A percentile compares a stretch with the other conserved stretches of the same genome.
Evolutionary conservation across 2,329 filamentous ascomycete genomes (phyloP).

Genomic region (Didymella sp.): DNA sequence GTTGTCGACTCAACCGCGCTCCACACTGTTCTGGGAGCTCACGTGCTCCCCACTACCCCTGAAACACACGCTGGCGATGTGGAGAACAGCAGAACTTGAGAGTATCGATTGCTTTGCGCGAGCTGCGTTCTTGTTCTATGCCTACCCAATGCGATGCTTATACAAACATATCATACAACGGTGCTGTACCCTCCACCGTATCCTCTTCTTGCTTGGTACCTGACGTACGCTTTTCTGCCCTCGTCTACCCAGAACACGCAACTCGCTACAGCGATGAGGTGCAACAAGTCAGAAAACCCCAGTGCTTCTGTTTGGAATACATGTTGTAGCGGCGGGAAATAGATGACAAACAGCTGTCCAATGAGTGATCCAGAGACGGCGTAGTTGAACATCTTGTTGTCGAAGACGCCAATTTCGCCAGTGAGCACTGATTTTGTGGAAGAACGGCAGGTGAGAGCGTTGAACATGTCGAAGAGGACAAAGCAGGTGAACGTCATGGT

Average conservation of each 20-base stretch:
- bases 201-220: slow-evolving; percentile 54
- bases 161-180: slow-evolving; percentile 42
- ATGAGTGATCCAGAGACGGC: slow-evolving; percentile 84
- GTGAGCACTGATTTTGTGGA: slow-evolving; percentile 87
- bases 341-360: slow-evolving; percentile 90
- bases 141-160: slow-evolving; percentile 11
- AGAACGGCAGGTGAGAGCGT: slow-evolving; percentile 89
- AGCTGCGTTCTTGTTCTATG: slow-evolving; percentile 7
- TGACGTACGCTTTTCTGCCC: slow-evolving; percentile 70
- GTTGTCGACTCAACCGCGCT: background rate
- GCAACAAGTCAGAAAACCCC: slow-evolving; percentile 73
- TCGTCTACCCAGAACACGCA: slow-evolving; percentile 96
- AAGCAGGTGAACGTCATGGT: slow-evolving; percentile 99
- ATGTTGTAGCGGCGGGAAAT: slow-evolving; percentile 89
- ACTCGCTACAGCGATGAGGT: slow-evolving; percentile 78
- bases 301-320: slow-evolving; percentile 96
- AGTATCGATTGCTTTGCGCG: background rate
- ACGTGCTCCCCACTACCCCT: slow-evolving; percentile 16
- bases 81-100: background rate
- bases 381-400: slow-evolving; percentile 96
- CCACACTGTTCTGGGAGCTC: slow-evolving; percentile 15
- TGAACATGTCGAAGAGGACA: slow-evolving; percentile 99
- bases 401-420: slow-evolving; percentile 81
- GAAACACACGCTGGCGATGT: background rate
- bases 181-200: slow-evolving; percentile 49